These are phyloP conservation scores for Eleusine coracana DNA, from an alignment of 176 grass and related monocot genomes.

Conservation along the genomic window DNA sequence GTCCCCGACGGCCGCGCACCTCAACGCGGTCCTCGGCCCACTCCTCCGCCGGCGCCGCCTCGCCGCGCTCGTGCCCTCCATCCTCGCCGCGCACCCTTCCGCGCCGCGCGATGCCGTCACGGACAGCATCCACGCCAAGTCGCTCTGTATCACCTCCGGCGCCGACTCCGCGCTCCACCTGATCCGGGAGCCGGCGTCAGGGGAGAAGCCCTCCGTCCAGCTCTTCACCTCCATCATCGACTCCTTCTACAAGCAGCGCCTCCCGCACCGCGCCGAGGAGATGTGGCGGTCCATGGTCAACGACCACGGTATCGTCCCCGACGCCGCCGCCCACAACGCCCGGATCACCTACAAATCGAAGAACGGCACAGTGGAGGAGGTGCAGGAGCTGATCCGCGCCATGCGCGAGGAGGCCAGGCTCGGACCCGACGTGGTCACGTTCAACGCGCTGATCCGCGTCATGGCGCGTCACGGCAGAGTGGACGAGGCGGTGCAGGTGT, in stretches of 20 bases:
- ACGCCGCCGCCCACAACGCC: slow-evolving; percentile 45
- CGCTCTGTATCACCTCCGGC: slow-evolving; percentile 47
- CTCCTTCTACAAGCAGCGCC: slow-evolving; percentile 57
- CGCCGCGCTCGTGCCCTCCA: slow-evolving; percentile 30
- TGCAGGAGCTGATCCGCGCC: slow-evolving; percentile 51
- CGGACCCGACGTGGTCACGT: slow-evolving; percentile 31
- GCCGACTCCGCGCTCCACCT: slow-evolving; percentile 52
- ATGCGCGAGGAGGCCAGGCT: slow-evolving; percentile 47
- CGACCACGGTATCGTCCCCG: slow-evolving; percentile 37
- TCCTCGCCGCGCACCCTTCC: slow-evolving; percentile 34
- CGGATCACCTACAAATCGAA: slow-evolving; percentile 46
- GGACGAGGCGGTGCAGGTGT: slow-evolving; percentile 43
- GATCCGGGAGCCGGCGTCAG: slow-evolving; percentile 27
- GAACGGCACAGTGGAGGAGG: slow-evolving; percentile 53
- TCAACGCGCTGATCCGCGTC: slow-evolving; percentile 45
- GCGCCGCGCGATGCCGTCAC: slow-evolving; percentile 39
- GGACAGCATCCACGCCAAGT: slow-evolving; percentile 51
- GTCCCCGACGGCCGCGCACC: slow-evolving; percentile 38
- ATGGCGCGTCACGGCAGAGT: slow-evolving; percentile 38
- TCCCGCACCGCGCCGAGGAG: slow-evolving; percentile 56
- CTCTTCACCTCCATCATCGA: slow-evolving; percentile 54
- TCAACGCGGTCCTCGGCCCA: slow-evolving; percentile 48
- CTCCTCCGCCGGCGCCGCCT: slow-evolving; percentile 51
- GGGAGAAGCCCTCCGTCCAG: slow-evolving; percentile 31
- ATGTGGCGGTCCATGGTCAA: slow-evolving; percentile 56